Base-by-base conservation (phyloP, 352 stramenopile species). In the Phytopythium aichiense region DNA sequence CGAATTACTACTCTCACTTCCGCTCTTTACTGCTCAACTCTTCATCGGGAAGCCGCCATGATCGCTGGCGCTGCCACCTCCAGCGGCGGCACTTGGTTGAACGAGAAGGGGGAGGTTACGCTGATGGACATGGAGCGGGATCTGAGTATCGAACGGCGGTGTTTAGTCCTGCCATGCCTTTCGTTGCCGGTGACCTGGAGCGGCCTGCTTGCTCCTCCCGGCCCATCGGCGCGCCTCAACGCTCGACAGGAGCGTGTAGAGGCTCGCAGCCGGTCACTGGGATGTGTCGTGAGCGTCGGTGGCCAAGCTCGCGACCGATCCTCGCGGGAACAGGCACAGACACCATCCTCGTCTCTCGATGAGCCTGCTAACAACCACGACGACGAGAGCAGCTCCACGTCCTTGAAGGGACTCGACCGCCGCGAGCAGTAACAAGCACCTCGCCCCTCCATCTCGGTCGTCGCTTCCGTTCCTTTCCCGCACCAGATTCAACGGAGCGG, bases 341-440 rank as follows among this genome's bases (percentile, higher is more conserved):
- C n/a, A 18, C 5, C 48, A 54, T 54, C 48, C 48, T 54, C 23
- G 25, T 54, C 50, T 40, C 50, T 56, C 30, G 23, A 23, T 42
- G 25, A n/a, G 9, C 48, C 9, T 48, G 18, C 5, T 23, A 48
- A 48, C 40, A 7, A 11, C 40, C 15, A 23, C 40, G 18, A 45
- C 38, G 28, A 4, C 28, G 28, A 30, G 28, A 30, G 28, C 28
- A 45, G 12, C 15, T 20, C 20, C 42, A 9, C 18, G 7, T 15
- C 42, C 42, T 48, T 48, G 16, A 46, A 42, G 37, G 33, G 33
- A 20, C 12, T 43, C 38, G 38, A n/a, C 15, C 3, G 13, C 13
- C 18, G 13, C 40, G 40, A 46, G 37, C 37, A 42, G 40, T 46
- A 46, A 46, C 40, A 46, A 46, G 40, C 40, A 9, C 15, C 33